Evolutionary conservation across 2,329 filamentous ascomycete species (phyloP).

Genomic region (Macroventuria anomochaeta): DNA sequence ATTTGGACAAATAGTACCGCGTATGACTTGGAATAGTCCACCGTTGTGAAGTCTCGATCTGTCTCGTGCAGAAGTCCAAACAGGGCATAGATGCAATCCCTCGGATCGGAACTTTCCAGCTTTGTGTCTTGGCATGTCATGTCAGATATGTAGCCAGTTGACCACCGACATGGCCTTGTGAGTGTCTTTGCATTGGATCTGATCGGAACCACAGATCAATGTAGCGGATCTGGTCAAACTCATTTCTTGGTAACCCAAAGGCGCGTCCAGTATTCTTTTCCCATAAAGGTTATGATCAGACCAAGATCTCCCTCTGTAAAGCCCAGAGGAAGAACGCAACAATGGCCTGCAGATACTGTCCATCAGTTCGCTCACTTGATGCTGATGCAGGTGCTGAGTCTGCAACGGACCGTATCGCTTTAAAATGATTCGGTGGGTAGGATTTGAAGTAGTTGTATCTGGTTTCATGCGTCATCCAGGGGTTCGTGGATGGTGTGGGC

Average conservation of each 20-base stretch:
- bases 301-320: not conserved
- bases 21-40: not conserved
- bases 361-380: not conserved
- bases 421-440: not conserved
- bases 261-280: not conserved
- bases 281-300: not conserved
- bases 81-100: not conserved
- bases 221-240: not conserved
- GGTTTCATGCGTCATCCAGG: not conserved
- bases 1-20: not conserved
- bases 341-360: not conserved
- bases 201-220: not conserved
- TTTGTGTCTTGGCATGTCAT: not conserved
- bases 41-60: not conserved
- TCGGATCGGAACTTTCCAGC: not conserved
- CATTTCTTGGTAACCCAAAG: conserved; percentile 1
- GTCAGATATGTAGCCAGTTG: not conserved
- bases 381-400: not conserved
- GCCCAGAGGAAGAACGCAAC: not conserved
- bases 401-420: not conserved
- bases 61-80: not conserved
- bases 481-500: not conserved
- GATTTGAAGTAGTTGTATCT: not conserved
- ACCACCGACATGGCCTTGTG: not conserved
- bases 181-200: not conserved